A percentile compares a stretch with the other conserved stretches of the same genome.
These are phyloP conservation scores for Euphorbia lathyris DNA, from an alignment of 345 rosid genomes.

Conservation along the genomic window DNA sequence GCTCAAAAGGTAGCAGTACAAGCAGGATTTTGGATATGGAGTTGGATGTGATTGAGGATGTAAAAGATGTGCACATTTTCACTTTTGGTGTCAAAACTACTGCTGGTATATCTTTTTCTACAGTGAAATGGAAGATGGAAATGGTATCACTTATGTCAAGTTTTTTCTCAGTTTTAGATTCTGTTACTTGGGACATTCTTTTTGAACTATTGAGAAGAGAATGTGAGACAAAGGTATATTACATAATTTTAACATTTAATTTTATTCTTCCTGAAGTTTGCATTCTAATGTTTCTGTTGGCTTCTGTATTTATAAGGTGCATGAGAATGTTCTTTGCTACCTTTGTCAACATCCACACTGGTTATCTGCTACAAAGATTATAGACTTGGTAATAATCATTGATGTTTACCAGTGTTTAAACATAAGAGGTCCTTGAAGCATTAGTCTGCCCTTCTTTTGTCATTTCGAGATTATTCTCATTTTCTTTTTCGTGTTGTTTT, in stretches of 20 bases:
- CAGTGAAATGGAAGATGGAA: constrained; percentile 68
- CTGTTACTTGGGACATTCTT: constrained; percentile 62
- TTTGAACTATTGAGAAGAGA: constrained; percentile 61
- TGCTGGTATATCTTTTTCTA: constrained; percentile 41
- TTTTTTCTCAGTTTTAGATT: constrained; percentile 52
- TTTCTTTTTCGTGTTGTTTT: constrained; percentile 12
- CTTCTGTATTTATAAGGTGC: constrained; percentile 44
- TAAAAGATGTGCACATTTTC: constrained; percentile 48
- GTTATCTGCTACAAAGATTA: constrained; percentile 50
- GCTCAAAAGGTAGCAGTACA: constrained; percentile 18
- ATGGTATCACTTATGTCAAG: constrained; percentile 70
- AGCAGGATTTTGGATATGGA: constrained; percentile 78
- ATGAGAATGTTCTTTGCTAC: constrained; percentile 50
- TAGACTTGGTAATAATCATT: constrained; percentile 51
- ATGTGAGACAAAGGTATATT: constrained; percentile 59
- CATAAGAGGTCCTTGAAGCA: constrained; percentile 10
- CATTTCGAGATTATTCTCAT: neutral
- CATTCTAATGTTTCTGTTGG: constrained; percentile 17
- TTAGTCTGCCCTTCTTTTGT: neutral
- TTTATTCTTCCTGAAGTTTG: constrained; percentile 15
- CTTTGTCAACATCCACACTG: constrained; percentile 56
- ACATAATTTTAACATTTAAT: neutral
- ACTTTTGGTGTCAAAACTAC: constrained; percentile 47
- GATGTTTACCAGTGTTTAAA: constrained; percentile 8
- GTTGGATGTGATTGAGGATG: constrained; percentile 61